Base-by-base conservation (phyloP, 768 basidiomycete genomes). In the Kwoniella europaea region DNA sequence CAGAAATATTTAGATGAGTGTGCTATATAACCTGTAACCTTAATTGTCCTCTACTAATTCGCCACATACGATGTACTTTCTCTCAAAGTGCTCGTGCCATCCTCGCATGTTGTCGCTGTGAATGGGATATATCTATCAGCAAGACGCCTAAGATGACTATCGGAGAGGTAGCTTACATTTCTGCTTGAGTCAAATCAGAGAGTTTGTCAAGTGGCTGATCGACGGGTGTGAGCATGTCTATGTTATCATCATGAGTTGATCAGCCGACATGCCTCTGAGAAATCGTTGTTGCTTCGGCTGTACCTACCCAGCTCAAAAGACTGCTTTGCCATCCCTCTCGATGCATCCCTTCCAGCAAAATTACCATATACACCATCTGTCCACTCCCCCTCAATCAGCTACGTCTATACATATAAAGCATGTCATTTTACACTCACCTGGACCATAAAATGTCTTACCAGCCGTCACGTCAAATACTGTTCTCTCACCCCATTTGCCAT, bases 321-420 rank as follows among this genome's bases (percentile, higher is more conserved):
- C 85, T 98, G 95, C 84, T 95, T 97, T 7, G 96, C 96, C 92
- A 98, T 95, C 4, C 96, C 95, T 46, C 95, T 86, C 16, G 93
- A 95, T 1, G 96, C 96, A 84, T 99, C 96, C 60, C 95, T 85
- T 5, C 96, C 97, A 2, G 97, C 95, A 86, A 99, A 98, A 84
- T 95, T 96, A 41, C 93, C 94, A 80, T 98, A 98, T 88, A 94
- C 93, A 0, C 95, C 96, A 77, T 90, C 96, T 97, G 74, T 35
- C 35, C 35, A 35, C 35, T 24, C 16, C 55, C 16, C 24, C n/a
- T 56, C 55, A 24, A n/a, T 56, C 55, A 12, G 55, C 55, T 12
- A 22, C 55, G 12, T 22, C 18, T 24, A 20, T 12, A 24, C 12
- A 18, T 56, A 56, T 12, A 3, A 12, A 0, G n/a, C 12, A 18